Percentiles rank a stretch among this genome's conserved stretches.
phyloP scores from a whole-genome alignment of 306 rosid species.

The Medicago ruthenica region DNA sequence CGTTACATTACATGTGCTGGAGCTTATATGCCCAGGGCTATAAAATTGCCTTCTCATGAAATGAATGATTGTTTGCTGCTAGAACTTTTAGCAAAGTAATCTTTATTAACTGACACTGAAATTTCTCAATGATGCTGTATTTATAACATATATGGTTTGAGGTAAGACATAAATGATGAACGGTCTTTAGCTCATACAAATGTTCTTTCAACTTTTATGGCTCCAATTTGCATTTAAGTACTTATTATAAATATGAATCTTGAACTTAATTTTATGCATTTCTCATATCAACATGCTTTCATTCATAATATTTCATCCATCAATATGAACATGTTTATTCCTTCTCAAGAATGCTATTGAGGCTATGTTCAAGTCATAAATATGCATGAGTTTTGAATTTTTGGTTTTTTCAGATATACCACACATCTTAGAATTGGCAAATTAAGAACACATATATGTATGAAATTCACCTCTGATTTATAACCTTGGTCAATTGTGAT shows the following conservation, averaged over 20 bases:
- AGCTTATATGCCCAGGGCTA: constrained; percentile 7
- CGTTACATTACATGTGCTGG: constrained; percentile 14
- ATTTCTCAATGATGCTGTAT: constrained; percentile 21
- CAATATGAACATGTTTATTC: constrained; percentile 23
- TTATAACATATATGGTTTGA: neutral
- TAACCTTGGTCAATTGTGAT: constrained; percentile 16
- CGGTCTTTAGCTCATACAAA: constrained; percentile 18
- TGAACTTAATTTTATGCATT: neutral
- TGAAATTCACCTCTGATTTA: neutral
- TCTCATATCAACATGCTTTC: neutral
- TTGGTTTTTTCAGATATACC: neutral
- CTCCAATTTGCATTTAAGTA: neutral
- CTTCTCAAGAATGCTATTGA: constrained; percentile 16
- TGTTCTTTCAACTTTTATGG: constrained; percentile 23
- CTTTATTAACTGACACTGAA: constrained; percentile 7
- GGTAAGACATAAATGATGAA: constrained; percentile 10
- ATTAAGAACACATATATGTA: neutral
- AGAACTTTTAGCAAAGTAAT: constrained; percentile 19
- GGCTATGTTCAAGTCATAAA: constrained; percentile 4
- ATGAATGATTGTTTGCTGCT: constrained; percentile 11
- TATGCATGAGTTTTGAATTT: neutral
- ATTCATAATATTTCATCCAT: constrained; percentile 10
- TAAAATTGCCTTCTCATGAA: constrained; percentile 2
- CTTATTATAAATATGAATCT: constrained; percentile 2
- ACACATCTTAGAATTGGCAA: constrained; percentile 2